Conservation (phyloP, 352 stramenopile genomes). For the Globisporangium recalcitrans region DNA sequence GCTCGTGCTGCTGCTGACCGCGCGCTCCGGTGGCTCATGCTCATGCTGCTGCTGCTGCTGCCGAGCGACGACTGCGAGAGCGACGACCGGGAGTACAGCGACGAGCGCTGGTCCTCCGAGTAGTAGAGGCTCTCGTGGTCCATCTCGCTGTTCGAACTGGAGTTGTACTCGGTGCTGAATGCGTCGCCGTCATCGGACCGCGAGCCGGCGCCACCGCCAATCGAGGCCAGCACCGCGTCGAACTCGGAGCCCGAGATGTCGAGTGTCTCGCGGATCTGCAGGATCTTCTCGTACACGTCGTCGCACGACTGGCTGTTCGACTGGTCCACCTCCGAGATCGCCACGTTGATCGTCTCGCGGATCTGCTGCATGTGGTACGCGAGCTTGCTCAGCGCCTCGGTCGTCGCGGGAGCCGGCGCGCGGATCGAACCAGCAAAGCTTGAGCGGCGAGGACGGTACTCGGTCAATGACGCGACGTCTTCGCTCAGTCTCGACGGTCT, state of each 20-base stretch:
- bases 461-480: conserved; percentile 13
- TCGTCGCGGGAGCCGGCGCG: conserved; percentile 33
- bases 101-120: conserved; percentile 5
- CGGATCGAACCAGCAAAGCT: conserved; percentile 14
- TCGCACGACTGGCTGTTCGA: conserved; percentile 30
- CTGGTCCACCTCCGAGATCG: conserved; percentile 56
- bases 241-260: conserved; percentile 45
- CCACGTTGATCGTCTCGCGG: conserved; percentile 60
- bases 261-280: conserved; percentile 44
- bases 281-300: conserved; percentile 44
- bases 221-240: conserved; percentile 35
- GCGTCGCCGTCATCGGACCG: conserved; percentile 1
- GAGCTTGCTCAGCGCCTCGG: conserved; percentile 43
- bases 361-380: conserved; percentile 64
- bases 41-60: conserved; percentile 1
- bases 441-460: conserved; percentile 21
- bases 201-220: conserved; percentile 15
- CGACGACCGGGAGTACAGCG: conserved; percentile 10
- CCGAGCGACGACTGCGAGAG: conserved; percentile 13
- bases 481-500: conserved; percentile 10
- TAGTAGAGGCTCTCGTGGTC: conserved; percentile 8
- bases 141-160: conserved; percentile 3
- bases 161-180: conserved; percentile 9
- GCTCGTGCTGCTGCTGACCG: conserved; percentile 4
- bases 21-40: neutral